A percentile compares a stretch with the other conserved stretches of the same genome.
Conservation (phyloP, 2,329 filamentous ascomycete species). For the Mollisiaceae sp. region DNA sequence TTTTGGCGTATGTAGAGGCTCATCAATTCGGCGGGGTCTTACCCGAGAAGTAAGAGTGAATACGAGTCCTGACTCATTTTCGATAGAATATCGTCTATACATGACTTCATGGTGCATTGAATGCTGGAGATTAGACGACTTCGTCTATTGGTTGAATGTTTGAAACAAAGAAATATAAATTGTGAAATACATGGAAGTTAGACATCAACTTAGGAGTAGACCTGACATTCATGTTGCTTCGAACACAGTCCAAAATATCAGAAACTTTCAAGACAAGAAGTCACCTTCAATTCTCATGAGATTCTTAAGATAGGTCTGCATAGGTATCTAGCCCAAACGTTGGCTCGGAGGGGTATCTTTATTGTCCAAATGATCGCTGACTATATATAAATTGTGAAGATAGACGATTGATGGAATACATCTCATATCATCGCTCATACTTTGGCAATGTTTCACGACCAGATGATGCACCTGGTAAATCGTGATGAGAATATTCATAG, state of each 20-base stretch:
- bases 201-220: not conserved
- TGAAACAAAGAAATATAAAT: not conserved
- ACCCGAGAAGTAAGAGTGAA: not conserved
- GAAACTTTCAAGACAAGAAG: no score
- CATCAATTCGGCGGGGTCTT: conserved; percentile 5
- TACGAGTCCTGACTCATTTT: not conserved
- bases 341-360: conserved; percentile 6
- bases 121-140: not conserved
- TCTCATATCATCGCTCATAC: conserved; percentile 40
- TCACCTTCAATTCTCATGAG: no score
- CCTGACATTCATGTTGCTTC: not conserved
- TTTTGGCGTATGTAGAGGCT: conserved; percentile 10
- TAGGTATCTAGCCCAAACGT: not conserved
- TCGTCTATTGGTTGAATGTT: not conserved
- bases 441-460: conserved; percentile 38
- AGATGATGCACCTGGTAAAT: conserved; percentile 16
- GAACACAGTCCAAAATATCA: not conserved
- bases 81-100: not conserved
- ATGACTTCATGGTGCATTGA: not conserved
- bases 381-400: conserved; percentile 9
- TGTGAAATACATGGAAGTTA: not conserved
- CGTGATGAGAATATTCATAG: conserved; percentile 43
- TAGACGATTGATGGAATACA: not conserved
- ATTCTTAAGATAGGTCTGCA: no score
- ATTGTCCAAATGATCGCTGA: not conserved